Percentiles rank a stretch among this genome's conserved stretches.
phyloP scores from a whole-genome alignment of 2,329 filamentous ascomycete species.

The Fusarium sp. region DNA sequence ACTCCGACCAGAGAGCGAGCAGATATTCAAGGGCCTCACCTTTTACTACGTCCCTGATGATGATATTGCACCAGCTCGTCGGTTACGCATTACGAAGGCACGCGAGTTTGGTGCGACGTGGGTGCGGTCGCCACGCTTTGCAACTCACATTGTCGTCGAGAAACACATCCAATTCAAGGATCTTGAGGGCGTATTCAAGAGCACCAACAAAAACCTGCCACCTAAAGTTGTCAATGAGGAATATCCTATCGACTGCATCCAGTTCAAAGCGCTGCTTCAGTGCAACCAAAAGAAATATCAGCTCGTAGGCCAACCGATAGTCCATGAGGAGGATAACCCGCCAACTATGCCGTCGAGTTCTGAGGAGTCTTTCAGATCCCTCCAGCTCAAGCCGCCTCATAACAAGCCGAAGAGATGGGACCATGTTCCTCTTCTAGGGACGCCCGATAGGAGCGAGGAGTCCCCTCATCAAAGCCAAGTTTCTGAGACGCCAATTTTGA shows the following conservation, averaged over 20 bases:
- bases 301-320: slow-evolving; percentile 64
- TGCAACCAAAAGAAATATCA: slow-evolving; percentile 71
- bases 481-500: slow-evolving; percentile 33
- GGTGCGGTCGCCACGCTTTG: slow-evolving; percentile 69
- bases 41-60: slow-evolving; percentile 89
- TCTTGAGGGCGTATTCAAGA: slow-evolving; percentile 65
- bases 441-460: slow-evolving; percentile 56
- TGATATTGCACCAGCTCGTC: slow-evolving; percentile 76
- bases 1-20: slow-evolving; percentile 65
- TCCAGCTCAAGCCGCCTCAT: slow-evolving; percentile 65
- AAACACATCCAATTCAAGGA: slow-evolving; percentile 75
- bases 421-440: slow-evolving; percentile 56
- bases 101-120: slow-evolving; percentile 82
- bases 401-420: slow-evolving; percentile 57
- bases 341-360: slow-evolving; percentile 20
- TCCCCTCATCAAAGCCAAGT: slow-evolving; percentile 46
- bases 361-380: slow-evolving; percentile 54
- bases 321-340: neutral
- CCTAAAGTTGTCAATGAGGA: slow-evolving; percentile 74
- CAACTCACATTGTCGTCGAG: slow-evolving; percentile 88
- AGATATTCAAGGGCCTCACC: slow-evolving; percentile 72
- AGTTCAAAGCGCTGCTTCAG: slow-evolving; percentile 71
- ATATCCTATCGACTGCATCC: slow-evolving; percentile 79
- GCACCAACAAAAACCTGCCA: slow-evolving; percentile 41
- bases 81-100: slow-evolving; percentile 80